A percentile compares a stretch with the other conserved stretches of the same genome.
Conservation (phyloP, 441 rosid species). For the Populus hybrid region DNA sequence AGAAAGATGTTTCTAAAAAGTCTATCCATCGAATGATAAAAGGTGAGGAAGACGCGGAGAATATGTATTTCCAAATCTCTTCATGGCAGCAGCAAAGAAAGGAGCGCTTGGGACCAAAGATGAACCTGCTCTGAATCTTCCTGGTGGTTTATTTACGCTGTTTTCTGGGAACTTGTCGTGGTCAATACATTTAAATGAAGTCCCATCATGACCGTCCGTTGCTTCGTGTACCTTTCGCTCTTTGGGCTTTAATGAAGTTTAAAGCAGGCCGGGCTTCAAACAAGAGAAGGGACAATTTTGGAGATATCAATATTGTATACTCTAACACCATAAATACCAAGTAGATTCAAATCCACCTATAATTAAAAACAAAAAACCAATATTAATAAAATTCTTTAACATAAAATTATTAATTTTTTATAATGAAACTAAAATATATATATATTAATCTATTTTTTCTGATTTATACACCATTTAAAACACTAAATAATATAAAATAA, state of each 20-base stretch:
- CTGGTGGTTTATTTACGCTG: no score
- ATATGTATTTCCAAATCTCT: background rate
- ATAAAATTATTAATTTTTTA: no score
- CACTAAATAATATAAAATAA: background rate
- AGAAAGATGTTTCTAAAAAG: no score
- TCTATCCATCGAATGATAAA: no score
- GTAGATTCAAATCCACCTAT: background rate
- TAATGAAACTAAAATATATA: no score
- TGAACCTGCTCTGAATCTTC: no score
- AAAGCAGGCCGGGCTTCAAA: background rate
- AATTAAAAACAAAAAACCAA: no score
- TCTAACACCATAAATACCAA: background rate
- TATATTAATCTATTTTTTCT: no score
- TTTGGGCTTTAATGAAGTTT: background rate
- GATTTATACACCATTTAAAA: background rate
- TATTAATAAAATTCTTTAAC: no score
- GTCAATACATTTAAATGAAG: background rate
- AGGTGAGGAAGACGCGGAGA: no score
- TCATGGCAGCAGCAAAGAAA: background rate
- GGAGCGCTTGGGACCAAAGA: background rate
- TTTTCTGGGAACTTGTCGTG: background rate
- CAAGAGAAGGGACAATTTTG: background rate
- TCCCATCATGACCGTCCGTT: background rate
- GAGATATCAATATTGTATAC: background rate
- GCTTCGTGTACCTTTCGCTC: background rate